Evolutionary conservation across 192 early-diverging fungal species (phyloP), one percentile per base, ranked within the genome.

Genomic region (Entophlyctis helioformis): DNA sequence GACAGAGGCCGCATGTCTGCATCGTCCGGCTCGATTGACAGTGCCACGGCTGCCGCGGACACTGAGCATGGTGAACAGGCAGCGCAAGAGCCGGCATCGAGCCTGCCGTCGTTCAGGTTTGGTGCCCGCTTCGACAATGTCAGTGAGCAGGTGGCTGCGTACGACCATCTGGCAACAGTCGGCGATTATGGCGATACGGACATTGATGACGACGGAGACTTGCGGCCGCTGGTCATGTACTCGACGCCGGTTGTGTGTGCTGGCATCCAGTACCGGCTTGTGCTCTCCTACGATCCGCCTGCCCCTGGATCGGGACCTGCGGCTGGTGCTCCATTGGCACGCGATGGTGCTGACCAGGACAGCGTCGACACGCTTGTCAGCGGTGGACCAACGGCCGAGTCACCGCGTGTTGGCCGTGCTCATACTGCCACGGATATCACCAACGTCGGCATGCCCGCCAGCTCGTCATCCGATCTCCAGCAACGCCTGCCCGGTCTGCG

Each of bases 191-290:
- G 18, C 20, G 19, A 11, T 11, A 18, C 6, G 10, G 39, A 40
- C 8, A 18, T 7, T 16, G 39, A 18, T 16, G 39, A 18, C 7
- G 39, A 40, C 7, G 39, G 19, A 16, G 12, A 18, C 8, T 3
- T 1, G 37, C 1, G n/a, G 20, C 15, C 47, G 18, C 10, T n/a
- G 2, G 26, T 60, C 22, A 45, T 60, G 59, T 25, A 15, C 11
- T 59, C 59, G 2, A 46, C 49, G 20, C 16, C 44, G 10, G 50
- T 65, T 19, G 51, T 60, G 21, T 70, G 62, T 39, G 62, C 63
- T 11, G 60, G 60, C 2, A 24, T 57, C 3, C 59, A 65, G 27
- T 70, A 63, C 52, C 46, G 67, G 5, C 47, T 70, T 7, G 43
- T 65, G 44, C 33, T 70, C 0, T 36, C 42, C 16, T 23, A 54